Evolutionary conservation across 164 flowering plant genomes (phyloP), one percentile per base, ranked within the genome.

Genomic region (Litsea cubeba): DNA sequence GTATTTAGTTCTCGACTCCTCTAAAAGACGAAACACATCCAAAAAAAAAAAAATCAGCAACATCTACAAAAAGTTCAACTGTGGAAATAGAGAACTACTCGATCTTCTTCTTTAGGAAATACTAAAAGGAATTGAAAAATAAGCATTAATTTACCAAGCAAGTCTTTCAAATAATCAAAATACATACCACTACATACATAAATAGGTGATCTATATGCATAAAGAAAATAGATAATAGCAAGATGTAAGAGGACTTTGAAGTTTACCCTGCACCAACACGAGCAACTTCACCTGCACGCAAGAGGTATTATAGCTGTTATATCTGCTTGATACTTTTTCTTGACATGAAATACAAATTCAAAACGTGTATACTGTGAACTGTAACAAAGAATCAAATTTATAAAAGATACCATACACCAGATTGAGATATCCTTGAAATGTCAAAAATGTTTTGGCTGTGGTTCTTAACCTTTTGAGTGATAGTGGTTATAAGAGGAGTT

Each of bases 231-330:
- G 40, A 14, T 3, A 28, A 66, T 66, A 30, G 23, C 69, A 66
- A 20, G 18, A 66, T 28, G 14, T 28, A 28, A 65, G 12, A 24
- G 50, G 30, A 66, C 14, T n/a, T 12, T 11, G 17, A 74, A 73
- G 66, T 68, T 83, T 86, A 94, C 98, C 98, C 98, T 74, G 97
- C 98, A 69, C 98, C 98, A 51, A 91, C 71, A 14, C 96, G 93
- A 72, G 98, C 93, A 80, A 89, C 67, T 81, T 94, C 98, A 72
- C 98, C 98, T 94, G 93, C 84, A 84, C 79, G 68, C 65, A 75
- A 72, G 10, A 68, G 71, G 57, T 20, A 12, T 20, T 22, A 68
- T 18, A 20, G 23, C 10, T 68, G 50, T 35, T 40, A 68, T 22
- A 26, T 68, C 32, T 60, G 25, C 28, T 35, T 68, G 18, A 50